Evolutionary conservation across 202 grass and related monocot species (phyloP), one percentile per base, ranked within the genome.

Genomic region (Brachypodium distachyon): DNA sequence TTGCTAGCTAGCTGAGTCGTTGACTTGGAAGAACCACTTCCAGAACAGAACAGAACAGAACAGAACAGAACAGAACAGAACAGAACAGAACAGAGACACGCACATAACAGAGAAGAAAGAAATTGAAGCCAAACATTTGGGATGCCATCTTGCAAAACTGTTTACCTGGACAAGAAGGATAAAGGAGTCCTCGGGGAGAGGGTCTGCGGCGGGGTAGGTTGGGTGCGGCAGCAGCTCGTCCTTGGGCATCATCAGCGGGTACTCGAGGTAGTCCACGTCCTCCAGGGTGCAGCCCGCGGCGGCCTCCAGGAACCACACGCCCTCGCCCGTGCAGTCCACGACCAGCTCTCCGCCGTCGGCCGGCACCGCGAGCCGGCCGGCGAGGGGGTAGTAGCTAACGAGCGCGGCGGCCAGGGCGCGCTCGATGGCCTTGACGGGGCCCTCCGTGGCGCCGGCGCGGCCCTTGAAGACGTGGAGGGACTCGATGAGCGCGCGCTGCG

Each of bases 241-340:
- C 79, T 97, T 97, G 42, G 84, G 47, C 55, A 97, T 84, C 84
- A 75, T 89, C 51, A 97, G 77, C 2, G 94, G 94, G 50, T 97
- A 86, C 89, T 97, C 94, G 57, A 97, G 87, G 82, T 92, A 94
- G 75, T 97, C 91, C 37, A 92, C 91, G 38, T 92, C 91, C 82
- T 84, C 83, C 8, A 97, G 85, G 34, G 72, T 85, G 83, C 82
- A 82, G 51, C 70, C 74, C 1, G 82, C 77, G 25, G 62, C 40
- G n/a, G 91, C 91, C 77, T 94, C 90, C 5, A 97, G n/a, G 87
- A 94, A 97, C 94, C 94, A 94, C 2, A 97, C 94, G 55, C 94
- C 94, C 39, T 89, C 89, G 14, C 82, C 79, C 22, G 88, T 92
- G 69, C 94, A 97, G 37, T 87, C 37, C 2, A 97, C 87, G 34